Base-by-base conservation (phyloP, 2,329 filamentous ascomycete genomes). In the Neopestalotiopsis sp. region DNA sequence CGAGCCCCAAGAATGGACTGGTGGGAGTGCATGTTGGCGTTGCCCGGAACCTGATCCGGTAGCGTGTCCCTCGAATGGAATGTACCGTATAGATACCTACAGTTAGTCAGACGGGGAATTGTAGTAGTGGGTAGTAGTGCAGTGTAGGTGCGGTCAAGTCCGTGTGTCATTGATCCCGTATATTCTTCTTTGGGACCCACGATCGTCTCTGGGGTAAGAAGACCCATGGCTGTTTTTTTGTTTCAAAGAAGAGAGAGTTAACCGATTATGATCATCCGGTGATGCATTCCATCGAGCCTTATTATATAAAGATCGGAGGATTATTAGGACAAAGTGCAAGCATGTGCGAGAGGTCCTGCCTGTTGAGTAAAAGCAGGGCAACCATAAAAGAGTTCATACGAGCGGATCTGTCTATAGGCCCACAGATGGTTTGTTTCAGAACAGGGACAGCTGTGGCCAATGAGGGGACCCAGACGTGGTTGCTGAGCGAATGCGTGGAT, bases 391-490 rank as follows among this genome's bases (percentile, higher is more conserved):
- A 38, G 34, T 38, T 38, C 6, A 38, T 10, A 38, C 24, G 24
- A 28, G 24, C 42, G 42, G 42, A 12, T 9, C 45, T 17, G 34
- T 10, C 45, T 52, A 52, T 52, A 52, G 24, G 45, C 45, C 45
- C 45, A 52, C 45, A 17, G 45, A 52, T 52, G 45, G 45, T 52
- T n/a, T 52, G 45, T 52, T 52, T 52, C 45, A 52, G 45, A 52
- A 52, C 17, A 20, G 17, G 20, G 45, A 9, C 6, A 20, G 45
- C 45, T 4, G 45, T 52, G n/a, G 17, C 45, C 45, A 52, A 52
- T 52, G 17, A 52, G 45, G 34, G 34, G 45, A 3, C 14, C n/a
- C 45, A 17, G 45, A n/a, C n/a, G 17, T n/a, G 17, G 45, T 20
- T 6, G n/a, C 6, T 52, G 45, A 20, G n/a, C 45, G 14, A 38